phyloP scores from a whole-genome alignment of 108 stramenopile species.

The Mayamaea pseudoterrestris region DNA sequence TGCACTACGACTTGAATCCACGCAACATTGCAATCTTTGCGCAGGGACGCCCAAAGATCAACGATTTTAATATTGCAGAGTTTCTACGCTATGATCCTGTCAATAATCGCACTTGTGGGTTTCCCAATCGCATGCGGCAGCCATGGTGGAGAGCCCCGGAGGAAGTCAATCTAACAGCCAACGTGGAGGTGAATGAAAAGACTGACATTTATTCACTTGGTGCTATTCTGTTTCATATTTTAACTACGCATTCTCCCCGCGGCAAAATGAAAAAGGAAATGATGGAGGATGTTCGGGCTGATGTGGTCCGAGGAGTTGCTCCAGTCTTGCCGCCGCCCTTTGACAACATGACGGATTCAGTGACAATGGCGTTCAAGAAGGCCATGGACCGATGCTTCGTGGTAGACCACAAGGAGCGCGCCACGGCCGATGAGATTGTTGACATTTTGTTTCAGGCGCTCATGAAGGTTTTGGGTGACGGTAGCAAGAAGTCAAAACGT shows the following conservation, averaged over 20 bases:
- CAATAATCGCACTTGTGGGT: conserved; percentile 41
- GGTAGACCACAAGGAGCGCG: conserved; percentile 43
- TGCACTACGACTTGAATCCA: conserved; percentile 72
- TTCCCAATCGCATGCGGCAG: conserved; percentile 54
- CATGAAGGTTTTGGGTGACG: neutral
- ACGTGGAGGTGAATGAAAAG: conserved; percentile 40
- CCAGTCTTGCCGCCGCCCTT: conserved; percentile 35
- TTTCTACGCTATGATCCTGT: conserved; percentile 33
- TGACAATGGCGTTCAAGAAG: conserved; percentile 33
- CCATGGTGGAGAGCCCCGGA: conserved; percentile 83
- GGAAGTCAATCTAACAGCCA: conserved; percentile 41
- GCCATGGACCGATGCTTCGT: conserved; percentile 63
- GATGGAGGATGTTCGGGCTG: conserved; percentile 39
- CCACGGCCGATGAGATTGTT: conserved; percentile 56
- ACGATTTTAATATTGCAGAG: conserved; percentile 83
- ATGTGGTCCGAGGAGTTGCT: conserved; percentile 38
- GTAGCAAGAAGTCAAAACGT: neutral
- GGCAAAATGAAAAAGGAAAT: conserved; percentile 65
- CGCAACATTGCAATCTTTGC: conserved; percentile 63
- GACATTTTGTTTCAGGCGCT: conserved; percentile 10
- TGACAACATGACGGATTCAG: conserved; percentile 30
- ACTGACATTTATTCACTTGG: conserved; percentile 78
- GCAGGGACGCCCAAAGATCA: conserved; percentile 65
- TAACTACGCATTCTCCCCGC: conserved; percentile 67
- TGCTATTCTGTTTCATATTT: conserved; percentile 48